These are phyloP conservation scores for Oehlia diaphana DNA, from an alignment of 192 early-diverging fungal genomes.

Conservation along the genomic window DNA sequence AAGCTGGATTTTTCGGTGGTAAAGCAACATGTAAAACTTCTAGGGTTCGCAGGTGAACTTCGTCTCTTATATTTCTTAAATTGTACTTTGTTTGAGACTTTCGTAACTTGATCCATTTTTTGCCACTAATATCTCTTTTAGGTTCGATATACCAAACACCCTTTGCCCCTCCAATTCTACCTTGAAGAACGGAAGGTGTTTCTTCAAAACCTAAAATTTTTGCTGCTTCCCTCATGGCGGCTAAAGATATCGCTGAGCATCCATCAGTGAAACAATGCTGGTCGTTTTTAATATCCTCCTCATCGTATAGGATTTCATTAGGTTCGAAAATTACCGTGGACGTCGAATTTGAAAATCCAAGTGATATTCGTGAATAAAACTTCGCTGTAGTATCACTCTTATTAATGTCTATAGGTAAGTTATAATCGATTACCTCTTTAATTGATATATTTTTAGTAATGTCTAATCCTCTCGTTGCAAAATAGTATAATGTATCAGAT, in stretches of 20 bases:
- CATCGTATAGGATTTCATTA: slow-evolving; percentile 7
- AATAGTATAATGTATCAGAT: slow-evolving; percentile 30
- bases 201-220: slow-evolving; percentile 12
- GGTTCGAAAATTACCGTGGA: slow-evolving; percentile 31
- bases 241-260: slow-evolving; percentile 33
- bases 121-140: slow-evolving; percentile 5
- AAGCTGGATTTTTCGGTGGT: slow-evolving; percentile 24
- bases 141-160: slow-evolving; percentile 36
- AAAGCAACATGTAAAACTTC: slow-evolving; percentile 27
- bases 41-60: slow-evolving; percentile 32
- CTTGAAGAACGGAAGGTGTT: slow-evolving; percentile 39
- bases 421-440: slow-evolving; percentile 33
- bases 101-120: slow-evolving; percentile 34
- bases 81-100: slow-evolving; percentile 37
- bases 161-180: slow-evolving; percentile 40
- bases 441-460: background rate
- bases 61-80: background rate
- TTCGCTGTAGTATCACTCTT: slow-evolving; percentile 26
- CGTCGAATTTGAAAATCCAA: slow-evolving; percentile 36
- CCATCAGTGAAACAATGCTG: slow-evolving; percentile 41
- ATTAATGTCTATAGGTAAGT: slow-evolving; percentile 35
- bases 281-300: slow-evolving; percentile 4
- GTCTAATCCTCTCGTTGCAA: slow-evolving; percentile 35
- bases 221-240: slow-evolving; percentile 35
- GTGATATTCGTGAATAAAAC: slow-evolving; percentile 34